Evolutionary conservation across 1,284 basidiomycete species (phyloP), one percentile per base, ranked within the genome.

Genomic region (Cutaneotrichosporon sp.): DNA sequence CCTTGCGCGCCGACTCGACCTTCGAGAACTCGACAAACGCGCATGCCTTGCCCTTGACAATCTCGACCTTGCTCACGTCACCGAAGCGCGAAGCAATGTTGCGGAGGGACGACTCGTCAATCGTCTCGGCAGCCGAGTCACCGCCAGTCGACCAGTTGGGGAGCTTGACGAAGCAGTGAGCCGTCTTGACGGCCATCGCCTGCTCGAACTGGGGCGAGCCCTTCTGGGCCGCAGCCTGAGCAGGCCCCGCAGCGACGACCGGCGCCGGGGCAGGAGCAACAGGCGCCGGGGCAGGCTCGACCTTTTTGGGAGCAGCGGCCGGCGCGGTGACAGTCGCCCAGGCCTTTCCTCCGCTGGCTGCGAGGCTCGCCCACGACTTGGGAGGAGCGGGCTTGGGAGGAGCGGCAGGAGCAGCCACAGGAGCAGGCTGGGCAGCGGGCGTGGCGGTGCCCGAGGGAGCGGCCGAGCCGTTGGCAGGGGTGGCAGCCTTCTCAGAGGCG

Each of bases 21-120:
- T 83, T 83, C 42, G 79, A 81, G 82, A 96, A 99, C 80, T 98
- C 95, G 73, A 95, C 85, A 85, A 98, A 98, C 1, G 95, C 96
- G 76, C 94, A 97, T 0, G 91, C 92, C 81, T 93, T 96, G 76
- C 75, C 76, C 68, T 90, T 89, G 58, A 97, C 89, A 71, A 97
- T 89, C 80, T 97, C 93, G 56, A 93, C 82, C 58, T 94, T 91
- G 80, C 90, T 91, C 75, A 97, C 85, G 4, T 88, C 85, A 6
- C 95, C 95, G 79, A 97, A 97, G 55, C 88, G 87, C 40, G 83
- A 82, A 32, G 97, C 86, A 11, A 84, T 82, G 30, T 81, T 81
- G 56, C 80, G 83, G 38, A 98, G 84, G 1, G 85, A 83, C 21
- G 81, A 72, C 60, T 88, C 85, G 63, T 87, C 83, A 50, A 97